Percentiles rank a stretch among this genome's conserved stretches.
phyloP scores from a whole-genome alignment of 208 protist genomes.

The Leishmania guyanensis region DNA sequence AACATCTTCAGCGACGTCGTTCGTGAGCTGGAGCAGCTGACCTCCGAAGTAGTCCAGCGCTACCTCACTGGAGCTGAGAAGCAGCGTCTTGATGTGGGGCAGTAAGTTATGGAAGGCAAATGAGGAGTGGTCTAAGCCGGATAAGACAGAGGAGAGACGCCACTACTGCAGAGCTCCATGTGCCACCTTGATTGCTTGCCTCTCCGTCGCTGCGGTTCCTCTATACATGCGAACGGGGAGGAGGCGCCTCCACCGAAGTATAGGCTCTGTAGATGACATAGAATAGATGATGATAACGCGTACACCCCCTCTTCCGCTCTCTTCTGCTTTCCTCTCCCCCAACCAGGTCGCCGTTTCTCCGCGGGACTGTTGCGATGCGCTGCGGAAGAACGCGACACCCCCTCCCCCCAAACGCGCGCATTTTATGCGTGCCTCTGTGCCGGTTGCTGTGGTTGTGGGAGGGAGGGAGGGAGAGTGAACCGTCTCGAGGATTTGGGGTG shows the following conservation, averaged over 20 bases:
- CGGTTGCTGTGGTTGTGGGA: neutral
- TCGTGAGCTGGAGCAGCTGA: conserved; percentile 61
- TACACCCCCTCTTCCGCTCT: neutral
- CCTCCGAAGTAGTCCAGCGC: conserved; percentile 41
- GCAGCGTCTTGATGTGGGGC: conserved; percentile 54
- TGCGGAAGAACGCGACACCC: neutral
- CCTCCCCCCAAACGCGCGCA: no score
- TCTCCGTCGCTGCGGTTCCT: neutral
- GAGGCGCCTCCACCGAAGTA: neutral
- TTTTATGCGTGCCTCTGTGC: neutral
- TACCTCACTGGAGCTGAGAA: conserved; percentile 70
- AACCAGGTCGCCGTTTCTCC: neutral
- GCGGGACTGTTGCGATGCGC: neutral
- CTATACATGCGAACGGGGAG: neutral
- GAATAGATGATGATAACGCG: neutral
- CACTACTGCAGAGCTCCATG: neutral
- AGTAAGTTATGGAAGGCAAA: neutral
- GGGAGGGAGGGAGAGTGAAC: neutral
- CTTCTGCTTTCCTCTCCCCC: neutral
- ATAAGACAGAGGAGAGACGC: neutral
- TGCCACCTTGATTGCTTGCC: neutral
- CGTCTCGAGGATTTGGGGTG: neutral
- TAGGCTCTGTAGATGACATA: neutral
- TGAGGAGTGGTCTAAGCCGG: neutral
- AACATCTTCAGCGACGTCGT: conserved; percentile 56